Base-by-base conservation (phyloP, 2,329 filamentous ascomycete species). In the Thermomyces lanuginosus region DNA sequence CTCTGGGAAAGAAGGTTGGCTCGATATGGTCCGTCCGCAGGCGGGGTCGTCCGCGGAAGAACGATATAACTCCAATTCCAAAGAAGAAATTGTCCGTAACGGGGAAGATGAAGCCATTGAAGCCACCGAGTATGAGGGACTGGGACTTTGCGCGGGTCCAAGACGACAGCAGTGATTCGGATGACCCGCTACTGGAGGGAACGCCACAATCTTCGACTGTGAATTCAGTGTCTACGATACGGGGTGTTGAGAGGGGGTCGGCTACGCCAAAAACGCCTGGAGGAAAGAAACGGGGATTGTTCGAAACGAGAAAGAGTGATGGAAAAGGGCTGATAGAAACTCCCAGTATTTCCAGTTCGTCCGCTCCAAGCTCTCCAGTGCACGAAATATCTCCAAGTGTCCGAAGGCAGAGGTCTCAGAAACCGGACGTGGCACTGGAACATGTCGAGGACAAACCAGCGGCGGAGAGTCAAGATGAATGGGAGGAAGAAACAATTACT, bases 101-200 rank as follows among this genome's bases (percentile, higher is more conserved):
- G 31, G 26, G 15, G 26, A 32, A 46, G 42, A 16, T 36, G 34
- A 14, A 48, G 45, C 19, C 30, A 37, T n/a, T n/a, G 17, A 40
- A 42, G 29, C 45, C 40, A 7, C 51, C 43, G 25, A 39, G 46
- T 16, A 39, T 39, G 21, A 42, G 36, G 29, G 49, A 53, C 36
- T 54, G 49, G 49, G 51, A 44, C 22, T 55, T 55, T 30, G 46
- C 49, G 20, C 33, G 42, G 20, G 32, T 40, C 7, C 36, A 40
- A n/a, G 20, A 19, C 16, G 48, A 49, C 22, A 43, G 40, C 26
- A 47, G 42, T 28, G 53, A 57, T 33, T 57, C 54, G n/a, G 54
- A 57, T 34, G 54, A 57, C 32, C 54, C 54, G 22, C 39, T 57
- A 27, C 51, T 54, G 30, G 48, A 55, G 21, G 36, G 40, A 15